A percentile compares a stretch with the other conserved stretches of the same genome.
Conservation (phyloP, 75 land plant genomes). For the Selaginella moellendorffii region DNA sequence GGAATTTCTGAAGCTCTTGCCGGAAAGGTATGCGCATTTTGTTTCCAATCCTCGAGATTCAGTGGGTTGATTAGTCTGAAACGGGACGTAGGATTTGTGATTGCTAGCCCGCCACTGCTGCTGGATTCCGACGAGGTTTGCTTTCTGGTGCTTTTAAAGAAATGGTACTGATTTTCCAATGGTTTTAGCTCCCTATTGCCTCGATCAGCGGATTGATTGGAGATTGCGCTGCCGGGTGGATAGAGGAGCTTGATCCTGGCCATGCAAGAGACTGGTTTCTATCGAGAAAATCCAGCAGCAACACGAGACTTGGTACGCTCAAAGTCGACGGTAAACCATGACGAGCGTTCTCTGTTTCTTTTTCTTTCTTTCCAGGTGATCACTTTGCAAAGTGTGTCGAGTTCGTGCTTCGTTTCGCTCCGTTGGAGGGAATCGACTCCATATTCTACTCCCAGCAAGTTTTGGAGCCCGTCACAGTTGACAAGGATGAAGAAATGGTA, state of each 20-base stretch:
- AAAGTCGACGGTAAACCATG: neutral
- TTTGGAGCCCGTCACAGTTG: conserved; percentile 1
- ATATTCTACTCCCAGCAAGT: conserved; percentile 25
- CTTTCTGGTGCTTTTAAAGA: neutral
- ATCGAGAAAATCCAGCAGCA: neutral
- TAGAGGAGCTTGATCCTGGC: neutral
- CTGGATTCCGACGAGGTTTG: neutral
- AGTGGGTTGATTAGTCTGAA: neutral
- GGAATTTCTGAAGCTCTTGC: neutral
- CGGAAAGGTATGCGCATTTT: neutral
- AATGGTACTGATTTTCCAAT: neutral
- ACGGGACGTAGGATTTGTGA: neutral
- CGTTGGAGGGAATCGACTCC: conserved; percentile 9
- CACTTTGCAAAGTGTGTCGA: conserved; percentile 33
- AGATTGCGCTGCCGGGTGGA: neutral
- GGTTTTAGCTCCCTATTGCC: neutral
- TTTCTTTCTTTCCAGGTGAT: conserved; percentile 21
- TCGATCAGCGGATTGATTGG: neutral
- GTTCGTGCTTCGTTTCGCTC: conserved; percentile 26
- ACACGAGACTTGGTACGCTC: neutral
- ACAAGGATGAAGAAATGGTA: neutral
- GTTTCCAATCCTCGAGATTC: neutral
- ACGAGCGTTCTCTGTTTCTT: neutral
- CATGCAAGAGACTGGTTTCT: neutral
- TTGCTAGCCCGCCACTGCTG: neutral